Evolutionary conservation across 257 asterid genomes (phyloP).

Genomic region (Cynanchum wilfordii): DNA sequence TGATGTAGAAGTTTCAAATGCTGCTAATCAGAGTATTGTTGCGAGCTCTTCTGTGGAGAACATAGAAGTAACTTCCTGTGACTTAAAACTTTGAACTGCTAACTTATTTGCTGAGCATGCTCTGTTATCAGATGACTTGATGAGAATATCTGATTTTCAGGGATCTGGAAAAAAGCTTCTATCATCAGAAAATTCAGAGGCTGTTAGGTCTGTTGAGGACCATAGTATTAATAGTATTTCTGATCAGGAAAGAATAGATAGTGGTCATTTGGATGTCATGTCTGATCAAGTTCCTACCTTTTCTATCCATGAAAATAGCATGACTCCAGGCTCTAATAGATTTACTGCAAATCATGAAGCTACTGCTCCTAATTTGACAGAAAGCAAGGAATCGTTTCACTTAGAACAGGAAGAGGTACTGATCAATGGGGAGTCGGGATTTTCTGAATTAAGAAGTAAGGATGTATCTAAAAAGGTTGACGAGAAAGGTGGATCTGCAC

Average conservation of each 20-base stretch:
- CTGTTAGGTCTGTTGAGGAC: conserved; percentile 38
- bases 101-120: not conserved
- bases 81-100: conserved; percentile 14
- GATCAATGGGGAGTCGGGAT: conserved; percentile 47
- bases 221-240: conserved; percentile 31
- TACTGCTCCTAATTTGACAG: conserved; percentile 29
- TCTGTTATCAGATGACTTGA: not conserved
- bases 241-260: conserved; percentile 40
- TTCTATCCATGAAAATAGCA: conserved; percentile 51
- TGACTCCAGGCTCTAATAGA: conserved; percentile 29
- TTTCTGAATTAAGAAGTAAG: conserved; percentile 40
- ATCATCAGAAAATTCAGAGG: conserved; percentile 37
- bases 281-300: conserved; percentile 76
- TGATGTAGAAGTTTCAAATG: conserved; percentile 39
- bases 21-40: conserved; percentile 38
- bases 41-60: conserved; percentile 55
- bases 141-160: conserved; percentile 38
- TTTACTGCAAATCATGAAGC: conserved; percentile 40
- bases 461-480: conserved; percentile 39
- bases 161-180: conserved; percentile 38
- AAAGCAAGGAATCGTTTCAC: conserved; percentile 24
- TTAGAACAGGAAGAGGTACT: conserved; percentile 42
- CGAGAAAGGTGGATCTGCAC: conserved; percentile 44
- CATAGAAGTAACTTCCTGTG: conserved; percentile 32
- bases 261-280: conserved; percentile 40